These are phyloP conservation scores for Colletotrichum sidae DNA, from an alignment of 2,329 filamentous ascomycete genomes.

Conservation along the genomic window DNA sequence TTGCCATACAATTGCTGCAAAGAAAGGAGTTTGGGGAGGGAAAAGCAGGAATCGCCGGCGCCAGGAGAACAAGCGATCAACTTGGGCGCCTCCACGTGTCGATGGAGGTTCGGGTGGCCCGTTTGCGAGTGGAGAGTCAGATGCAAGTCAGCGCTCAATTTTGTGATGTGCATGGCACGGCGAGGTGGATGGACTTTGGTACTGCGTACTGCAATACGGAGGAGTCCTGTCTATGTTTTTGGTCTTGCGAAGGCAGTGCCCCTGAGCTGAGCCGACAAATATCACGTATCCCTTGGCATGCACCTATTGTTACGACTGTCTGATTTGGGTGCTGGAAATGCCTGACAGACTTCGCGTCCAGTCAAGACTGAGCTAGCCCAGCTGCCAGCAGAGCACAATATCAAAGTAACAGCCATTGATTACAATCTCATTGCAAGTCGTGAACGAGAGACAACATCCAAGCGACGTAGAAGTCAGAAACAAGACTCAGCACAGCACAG, in stretches of 20 bases:
- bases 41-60: slow-evolving; percentile 3
- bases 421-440: not conserved
- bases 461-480: not conserved
- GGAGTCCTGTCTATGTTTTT: too few relatives aligned
- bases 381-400: too few relatives aligned
- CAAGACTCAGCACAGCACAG: not conserved
- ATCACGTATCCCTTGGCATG: slow-evolving; percentile 16
- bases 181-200: too few relatives aligned
- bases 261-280: slow-evolving; percentile 1
- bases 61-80: slow-evolving; percentile 30
- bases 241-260: not conserved
- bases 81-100: slow-evolving; percentile 35
- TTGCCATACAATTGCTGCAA: slow-evolving; percentile 16
- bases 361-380: too few relatives aligned
- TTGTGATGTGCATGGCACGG: slow-evolving; percentile 1
- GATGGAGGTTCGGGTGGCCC: slow-evolving; percentile 18
- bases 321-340: slow-evolving; percentile 8
- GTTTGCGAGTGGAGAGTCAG: slow-evolving; percentile 16
- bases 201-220: too few relatives aligned
- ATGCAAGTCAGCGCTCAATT: slow-evolving; percentile 23
- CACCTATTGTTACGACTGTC: slow-evolving; percentile 20
- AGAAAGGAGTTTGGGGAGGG: not conserved
- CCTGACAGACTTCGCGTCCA: too few relatives aligned
- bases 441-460: not conserved
- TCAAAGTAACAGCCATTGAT: too few relatives aligned